Evolutionary conservation across 2,329 filamentous ascomycete species (phyloP), one percentile per base, ranked within the genome.

Genomic region (Elsinoe necatrix): DNA sequence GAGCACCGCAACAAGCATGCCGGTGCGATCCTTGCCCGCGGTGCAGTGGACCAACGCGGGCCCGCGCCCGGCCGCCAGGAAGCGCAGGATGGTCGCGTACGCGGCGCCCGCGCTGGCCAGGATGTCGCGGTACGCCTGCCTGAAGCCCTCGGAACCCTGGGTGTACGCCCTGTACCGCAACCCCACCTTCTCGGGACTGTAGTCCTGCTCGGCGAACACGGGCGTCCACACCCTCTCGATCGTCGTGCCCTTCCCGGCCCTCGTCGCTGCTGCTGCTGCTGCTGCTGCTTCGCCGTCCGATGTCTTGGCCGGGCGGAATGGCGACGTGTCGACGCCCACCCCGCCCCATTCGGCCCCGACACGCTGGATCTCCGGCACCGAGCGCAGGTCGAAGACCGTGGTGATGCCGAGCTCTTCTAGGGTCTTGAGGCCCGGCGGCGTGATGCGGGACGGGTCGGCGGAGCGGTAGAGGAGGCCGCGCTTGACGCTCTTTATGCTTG

Each of bases 11-110:
- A 81, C 80, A 43, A 89, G 71, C 3, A 90, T 77, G 1, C 87
- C 87, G 0, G 87, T 90, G 42, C 87, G 77, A 67, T 91, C 87
- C 69, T 91, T 91, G 11, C 87, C 87, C 0, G 84, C 85, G 0
- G 85, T 87, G 68, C 87, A 90, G 65, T 91, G 86, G 6, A 89
- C 73, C 5, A 89, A 72, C 8, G 85, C 69, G 42, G 73, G 66
- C 54, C 71, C 63, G 8, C 65, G 60, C 8, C 71, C 62, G 21
- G 69, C 65, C 51, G 64, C 79, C 68, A 89, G 72, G 62, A 87
- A 80, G 14, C 70, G 66, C 37, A 89, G 74, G 58, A 89, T 85
- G 1, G 73, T 73, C n/a, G 69, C 68, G 65, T 80, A 86, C 1
- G 79, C 75, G 6, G 73, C 69, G 0, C 77, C 75, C 0, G 75